Conservation (phyloP, 2,329 filamentous ascomycete species). For the Pseudogymnoascus sp. region DNA sequence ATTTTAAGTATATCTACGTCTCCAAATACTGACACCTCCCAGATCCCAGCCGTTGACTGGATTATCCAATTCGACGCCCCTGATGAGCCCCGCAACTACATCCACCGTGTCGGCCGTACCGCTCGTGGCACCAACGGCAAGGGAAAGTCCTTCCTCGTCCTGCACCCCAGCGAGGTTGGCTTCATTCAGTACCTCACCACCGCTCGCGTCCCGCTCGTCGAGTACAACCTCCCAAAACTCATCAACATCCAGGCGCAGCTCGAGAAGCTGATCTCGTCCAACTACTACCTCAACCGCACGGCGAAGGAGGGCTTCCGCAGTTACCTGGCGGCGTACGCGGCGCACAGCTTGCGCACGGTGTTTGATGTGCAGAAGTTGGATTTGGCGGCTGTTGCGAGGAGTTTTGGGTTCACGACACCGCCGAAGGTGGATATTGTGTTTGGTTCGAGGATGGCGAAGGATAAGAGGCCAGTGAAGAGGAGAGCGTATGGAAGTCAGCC, state of each 20-base stretch:
- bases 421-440: conserved; percentile 73
- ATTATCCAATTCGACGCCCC: conserved; percentile 94
- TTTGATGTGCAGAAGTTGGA: conserved; percentile 80
- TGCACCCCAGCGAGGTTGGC: conserved; percentile 85
- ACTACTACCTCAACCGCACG: conserved; percentile 93
- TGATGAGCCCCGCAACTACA: conserved; percentile 84
- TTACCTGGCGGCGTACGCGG: conserved; percentile 92
- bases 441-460: conserved; percentile 65
- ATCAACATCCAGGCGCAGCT: conserved; percentile 84
- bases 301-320: conserved; percentile 73
- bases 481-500: conserved; percentile 74
- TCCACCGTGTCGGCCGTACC: conserved; percentile 92
- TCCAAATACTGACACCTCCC: conserved; percentile 15
- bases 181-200: conserved; percentile 89
- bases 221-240: conserved; percentile 96
- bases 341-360: conserved; percentile 71
- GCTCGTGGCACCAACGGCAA: conserved; percentile 76
- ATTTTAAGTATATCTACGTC: neutral
- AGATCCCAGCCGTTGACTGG: conserved; percentile 92
- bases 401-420: conserved; percentile 70
- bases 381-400: conserved; percentile 74
- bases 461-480: conserved; percentile 60
- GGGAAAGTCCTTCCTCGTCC: conserved; percentile 84
- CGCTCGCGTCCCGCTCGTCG: conserved; percentile 84
- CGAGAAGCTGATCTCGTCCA: conserved; percentile 87